Percentiles rank a stretch among this genome's conserved stretches.
Evolutionary conservation across 1,284 basidiomycete genomes (phyloP).

Genomic region (Anthracocystis panici-leucophaei): DNA sequence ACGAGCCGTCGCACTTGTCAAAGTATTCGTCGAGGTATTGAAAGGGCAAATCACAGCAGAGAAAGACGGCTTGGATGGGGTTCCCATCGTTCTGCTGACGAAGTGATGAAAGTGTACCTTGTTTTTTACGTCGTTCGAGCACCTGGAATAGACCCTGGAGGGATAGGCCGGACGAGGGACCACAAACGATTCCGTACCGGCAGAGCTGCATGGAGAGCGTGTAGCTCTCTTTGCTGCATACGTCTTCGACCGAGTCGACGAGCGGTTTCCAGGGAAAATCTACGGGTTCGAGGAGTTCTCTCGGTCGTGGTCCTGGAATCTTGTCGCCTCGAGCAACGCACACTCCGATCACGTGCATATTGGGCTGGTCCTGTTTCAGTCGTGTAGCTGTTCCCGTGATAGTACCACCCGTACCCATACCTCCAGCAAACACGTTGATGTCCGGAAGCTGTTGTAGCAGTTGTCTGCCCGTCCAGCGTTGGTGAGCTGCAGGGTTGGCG

Average conservation of each 20-base stretch:
- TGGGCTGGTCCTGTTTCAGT: slow-evolving; percentile 17
- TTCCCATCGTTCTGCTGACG: slow-evolving; percentile 32
- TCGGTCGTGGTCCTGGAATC: slow-evolving; percentile 49
- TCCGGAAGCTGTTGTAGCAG: slow-evolving; percentile 48
- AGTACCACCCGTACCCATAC: slow-evolving; percentile 53
- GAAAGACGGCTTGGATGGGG: slow-evolving; percentile 42
- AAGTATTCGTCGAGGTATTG: slow-evolving; percentile 55
- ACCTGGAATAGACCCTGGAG: slow-evolving; percentile 45
- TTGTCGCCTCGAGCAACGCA: slow-evolving; percentile 40
- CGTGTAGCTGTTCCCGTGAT: slow-evolving; percentile 45
- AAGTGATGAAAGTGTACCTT: slow-evolving; percentile 27
- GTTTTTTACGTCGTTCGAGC: slow-evolving; percentile 28
- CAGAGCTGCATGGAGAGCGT: slow-evolving; percentile 44
- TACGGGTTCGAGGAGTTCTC: slow-evolving; percentile 41
- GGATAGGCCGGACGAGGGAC: slow-evolving; percentile 42
- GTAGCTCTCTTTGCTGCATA: slow-evolving; percentile 25
- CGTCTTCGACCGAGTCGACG: slow-evolving; percentile 43
- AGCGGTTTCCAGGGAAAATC: slow-evolving; percentile 46
- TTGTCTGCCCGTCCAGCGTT: slow-evolving; percentile 52
- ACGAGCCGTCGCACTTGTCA: slow-evolving; percentile 17
- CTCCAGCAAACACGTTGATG: slow-evolving; percentile 44
- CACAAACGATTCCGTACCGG: slow-evolving; percentile 42
- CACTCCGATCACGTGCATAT: slow-evolving; percentile 40
- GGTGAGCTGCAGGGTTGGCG: slow-evolving; percentile 40
- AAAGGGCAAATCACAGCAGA: slow-evolving; percentile 54